Evolutionary conservation across 352 stramenopile species (phyloP), one percentile per base, ranked within the genome.

Genomic region (Pythium diclinum): DNA sequence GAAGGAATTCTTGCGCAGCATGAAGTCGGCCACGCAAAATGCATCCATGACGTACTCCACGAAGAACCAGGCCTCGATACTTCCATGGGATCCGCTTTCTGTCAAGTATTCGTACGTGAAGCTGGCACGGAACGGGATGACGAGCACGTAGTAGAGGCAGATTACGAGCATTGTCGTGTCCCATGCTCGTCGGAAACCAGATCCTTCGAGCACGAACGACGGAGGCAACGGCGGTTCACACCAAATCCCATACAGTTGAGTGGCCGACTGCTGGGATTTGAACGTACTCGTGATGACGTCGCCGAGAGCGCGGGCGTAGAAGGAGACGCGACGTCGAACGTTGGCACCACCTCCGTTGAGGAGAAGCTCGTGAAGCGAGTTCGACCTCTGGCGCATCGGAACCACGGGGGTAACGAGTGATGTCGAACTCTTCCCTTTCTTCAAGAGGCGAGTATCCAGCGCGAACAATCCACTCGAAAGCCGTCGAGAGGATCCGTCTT

Each of bases 31-130:
- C 17, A 73, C 36, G 36, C 70, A 77, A 4, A 81, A 23, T 2
- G 63, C 34, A 54, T 83, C 75, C 38, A 80, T 59, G 14, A 67
- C 32, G 59, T 76, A 83, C 58, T 83, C 73, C 23, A 81, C 2
- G 1, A 38, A 47, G 47, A 83, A 76, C 76, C 76, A 83, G 2
- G 47, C 34, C 2, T 55, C 21, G n/a, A 72, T 59, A 5, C n/a
- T 33, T 47, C 6, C 10, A 28, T 25, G 21, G 33, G n/a, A 48
- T 17, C 36, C 48, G 8, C 10, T 23, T 19, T 14, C 61, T 10
- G 52, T 67, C 51, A 79, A 52, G n/a, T 65, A 66, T 34, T 74
- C 66, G 44, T 68, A 71, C 14, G 61, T 48, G 38, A 77, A 79
- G 38, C 65, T 70, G 11, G 64, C 70, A 2, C 73, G 73, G 52